phyloP scores from a whole-genome alignment of 2,329 filamentous ascomycete species.

The Scopulariopsis brevicaulis region DNA sequence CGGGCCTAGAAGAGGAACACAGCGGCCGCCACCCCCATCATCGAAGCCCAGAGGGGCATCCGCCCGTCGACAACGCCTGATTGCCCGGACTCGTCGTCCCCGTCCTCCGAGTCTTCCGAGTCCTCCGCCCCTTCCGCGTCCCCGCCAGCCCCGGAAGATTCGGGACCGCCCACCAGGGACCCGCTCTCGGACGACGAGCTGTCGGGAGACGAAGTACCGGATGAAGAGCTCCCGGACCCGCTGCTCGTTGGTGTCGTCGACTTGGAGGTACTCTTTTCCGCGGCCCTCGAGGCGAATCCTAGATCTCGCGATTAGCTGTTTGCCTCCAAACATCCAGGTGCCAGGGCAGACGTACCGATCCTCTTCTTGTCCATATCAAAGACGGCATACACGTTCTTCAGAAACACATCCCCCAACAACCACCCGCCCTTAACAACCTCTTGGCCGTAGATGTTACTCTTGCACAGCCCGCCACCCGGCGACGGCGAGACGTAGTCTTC shows the following conservation, averaged over 20 bases:
- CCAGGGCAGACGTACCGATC: conserved; percentile 38
- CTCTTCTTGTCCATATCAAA: conserved; percentile 64
- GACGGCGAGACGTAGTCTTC: conserved; percentile 56
- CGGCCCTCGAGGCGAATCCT: background rate
- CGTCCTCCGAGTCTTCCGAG: background rate
- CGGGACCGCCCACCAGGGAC: background rate
- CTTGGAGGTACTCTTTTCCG: background rate
- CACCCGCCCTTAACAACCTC: conserved; percentile 55
- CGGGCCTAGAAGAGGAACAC: background rate
- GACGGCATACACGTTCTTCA: conserved; percentile 83
- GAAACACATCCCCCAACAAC: conserved; percentile 76
- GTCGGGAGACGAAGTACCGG: too few species aligned
- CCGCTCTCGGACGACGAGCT: background rate
- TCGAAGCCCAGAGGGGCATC: background rate
- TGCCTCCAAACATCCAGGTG: background rate
- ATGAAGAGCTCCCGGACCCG: background rate
- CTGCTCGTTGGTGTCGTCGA: background rate
- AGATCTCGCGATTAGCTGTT: background rate
- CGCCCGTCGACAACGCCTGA: background rate
- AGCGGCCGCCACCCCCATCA: background rate
- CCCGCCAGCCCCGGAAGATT: background rate
- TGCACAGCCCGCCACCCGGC: conserved; percentile 33
- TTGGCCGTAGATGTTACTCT: conserved; percentile 65
- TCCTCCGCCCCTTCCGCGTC: background rate
- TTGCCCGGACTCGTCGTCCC: background rate